phyloP scores from a whole-genome alignment of 352 stramenopile genomes.

The Phytophthora brassicae region DNA sequence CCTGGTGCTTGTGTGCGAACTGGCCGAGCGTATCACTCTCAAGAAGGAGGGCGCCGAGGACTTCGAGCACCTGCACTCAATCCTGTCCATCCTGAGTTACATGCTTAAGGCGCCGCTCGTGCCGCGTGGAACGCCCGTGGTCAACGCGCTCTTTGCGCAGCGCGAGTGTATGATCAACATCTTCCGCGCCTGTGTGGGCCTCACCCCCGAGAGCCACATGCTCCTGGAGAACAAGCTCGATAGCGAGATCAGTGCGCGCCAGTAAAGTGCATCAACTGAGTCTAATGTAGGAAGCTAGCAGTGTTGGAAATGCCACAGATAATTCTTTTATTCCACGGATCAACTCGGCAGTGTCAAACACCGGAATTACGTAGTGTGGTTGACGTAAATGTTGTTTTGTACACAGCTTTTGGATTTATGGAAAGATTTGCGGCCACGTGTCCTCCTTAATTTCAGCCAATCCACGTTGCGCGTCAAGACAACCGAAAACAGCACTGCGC shows the following conservation, averaged over 20 bases:
- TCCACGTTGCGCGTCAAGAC: neutral
- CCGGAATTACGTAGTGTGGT: conserved; percentile 9
- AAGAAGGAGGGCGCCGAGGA: conserved; percentile 88
- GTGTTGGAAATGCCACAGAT: neutral
- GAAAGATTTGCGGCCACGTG: conserved; percentile 9
- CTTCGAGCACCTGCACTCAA: conserved; percentile 96
- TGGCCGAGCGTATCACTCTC: conserved; percentile 96
- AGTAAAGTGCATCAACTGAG: conserved; percentile 33
- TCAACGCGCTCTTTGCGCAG: conserved; percentile 99
- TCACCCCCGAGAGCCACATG: conserved; percentile 98
- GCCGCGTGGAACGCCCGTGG: conserved; percentile 96
- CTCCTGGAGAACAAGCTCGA: conserved; percentile 95
- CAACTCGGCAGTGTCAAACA: too few species aligned
- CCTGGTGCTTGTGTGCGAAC: conserved; percentile 97
- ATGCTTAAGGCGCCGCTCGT: conserved; percentile 99
- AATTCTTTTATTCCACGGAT: conserved; percentile 21
- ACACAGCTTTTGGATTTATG: neutral
- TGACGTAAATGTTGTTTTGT: conserved; percentile 1
- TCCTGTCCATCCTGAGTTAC: conserved; percentile 98
- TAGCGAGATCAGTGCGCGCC: conserved; percentile 73
- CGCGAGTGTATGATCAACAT: conserved; percentile 98
- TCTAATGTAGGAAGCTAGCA: conserved; percentile 11
- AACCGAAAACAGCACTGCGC: neutral
- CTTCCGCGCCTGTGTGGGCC: conserved; percentile 96
- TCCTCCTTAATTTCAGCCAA: neutral